These are phyloP conservation scores for Phytophthora megakarya DNA, from an alignment of 352 stramenopile species.

Conservation along the genomic window DNA sequence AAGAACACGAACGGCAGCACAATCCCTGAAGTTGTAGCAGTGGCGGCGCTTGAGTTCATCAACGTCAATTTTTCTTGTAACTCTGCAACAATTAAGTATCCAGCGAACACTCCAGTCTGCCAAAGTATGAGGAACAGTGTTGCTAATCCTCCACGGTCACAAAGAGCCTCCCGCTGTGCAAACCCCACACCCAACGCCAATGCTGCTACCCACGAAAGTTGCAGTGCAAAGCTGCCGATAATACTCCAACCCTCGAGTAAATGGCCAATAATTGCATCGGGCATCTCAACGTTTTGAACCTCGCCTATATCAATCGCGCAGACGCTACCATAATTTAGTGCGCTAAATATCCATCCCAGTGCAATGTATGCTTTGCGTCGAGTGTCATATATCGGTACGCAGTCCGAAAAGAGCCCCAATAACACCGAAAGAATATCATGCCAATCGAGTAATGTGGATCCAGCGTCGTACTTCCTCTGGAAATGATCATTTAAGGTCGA, in stretches of 20 bases:
- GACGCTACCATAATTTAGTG: conserved; percentile 20
- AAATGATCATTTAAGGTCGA: conserved; percentile 47
- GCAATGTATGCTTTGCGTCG: conserved; percentile 89
- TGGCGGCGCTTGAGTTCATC: conserved; percentile 5
- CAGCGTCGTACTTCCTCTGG: conserved; percentile 36
- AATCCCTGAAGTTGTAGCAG: conserved; percentile 13
- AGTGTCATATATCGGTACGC: conserved; percentile 73
- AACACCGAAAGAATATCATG: conserved; percentile 77
- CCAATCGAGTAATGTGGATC: conserved; percentile 60
- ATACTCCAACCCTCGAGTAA: conserved; percentile 45
- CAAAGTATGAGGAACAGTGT: conserved; percentile 48
- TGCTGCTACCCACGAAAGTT: conserved; percentile 49
- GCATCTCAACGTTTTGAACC: conserved; percentile 6
- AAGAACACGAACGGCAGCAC: conserved; percentile 39
- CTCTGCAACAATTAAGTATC: conserved; percentile 35
- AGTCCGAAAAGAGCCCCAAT: conserved; percentile 88
- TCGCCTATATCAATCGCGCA: conserved; percentile 14
- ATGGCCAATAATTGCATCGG: conserved; percentile 18
- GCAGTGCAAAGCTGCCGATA: conserved; percentile 36
- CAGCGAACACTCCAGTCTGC: conserved; percentile 36
- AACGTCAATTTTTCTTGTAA: conserved; percentile 30
- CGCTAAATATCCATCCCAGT: conserved; percentile 59
- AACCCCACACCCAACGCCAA: conserved; percentile 55
- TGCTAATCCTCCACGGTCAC: conserved; percentile 52
- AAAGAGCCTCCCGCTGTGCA: conserved; percentile 55